phyloP scores from a whole-genome alignment of 805 yeast genomes.

The Yarrowia divulgata region DNA sequence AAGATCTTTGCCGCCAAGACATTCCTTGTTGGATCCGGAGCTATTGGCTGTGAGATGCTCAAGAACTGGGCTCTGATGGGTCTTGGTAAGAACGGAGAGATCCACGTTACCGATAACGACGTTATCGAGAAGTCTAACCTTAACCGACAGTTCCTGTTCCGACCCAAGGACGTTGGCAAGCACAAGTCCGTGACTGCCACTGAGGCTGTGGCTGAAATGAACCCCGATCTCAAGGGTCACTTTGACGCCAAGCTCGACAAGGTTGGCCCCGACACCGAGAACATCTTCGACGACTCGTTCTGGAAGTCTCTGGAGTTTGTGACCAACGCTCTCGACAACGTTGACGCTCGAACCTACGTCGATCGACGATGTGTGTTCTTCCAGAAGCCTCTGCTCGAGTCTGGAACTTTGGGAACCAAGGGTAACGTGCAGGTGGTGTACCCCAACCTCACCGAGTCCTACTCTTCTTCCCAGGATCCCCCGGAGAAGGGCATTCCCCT shows the following conservation, averaged over 20 bases:
- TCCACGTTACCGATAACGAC: conserved; percentile 89
- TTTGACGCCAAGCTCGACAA: conserved; percentile 81
- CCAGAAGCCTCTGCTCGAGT: conserved; percentile 88
- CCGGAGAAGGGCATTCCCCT: conserved; percentile 98
- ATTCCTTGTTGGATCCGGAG: conserved; percentile 97
- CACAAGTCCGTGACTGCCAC: conserved; percentile 93
- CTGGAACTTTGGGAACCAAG: conserved; percentile 97
- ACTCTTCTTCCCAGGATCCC: conserved; percentile 96
- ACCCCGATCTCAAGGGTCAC: conserved; percentile 79
- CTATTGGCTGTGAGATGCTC: conserved; percentile 98
- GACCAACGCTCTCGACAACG: conserved; percentile 95
- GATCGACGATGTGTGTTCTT: conserved; percentile 96
- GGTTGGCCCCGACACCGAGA: conserved; percentile 92
- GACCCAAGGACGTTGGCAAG: conserved; percentile 93
- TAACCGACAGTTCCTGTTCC: conserved; percentile 94
- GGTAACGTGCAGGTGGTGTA: conserved; percentile 97
- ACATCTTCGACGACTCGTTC: conserved; percentile 81
- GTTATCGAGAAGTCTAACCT: conserved; percentile 94
- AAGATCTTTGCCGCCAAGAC: conserved; percentile 76
- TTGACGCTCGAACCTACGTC: conserved; percentile 97
- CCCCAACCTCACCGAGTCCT: conserved; percentile 93
- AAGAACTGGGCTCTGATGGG: conserved; percentile 99
- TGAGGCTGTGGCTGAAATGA: conserved; percentile 80
- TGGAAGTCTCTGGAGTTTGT: conserved; percentile 88
- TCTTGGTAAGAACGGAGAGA: conserved; percentile 85